A percentile compares a stretch with the other conserved stretches of the same genome.
Conservation (phyloP, 2,329 filamentous ascomycete species). For the Fusarium sp. region DNA sequence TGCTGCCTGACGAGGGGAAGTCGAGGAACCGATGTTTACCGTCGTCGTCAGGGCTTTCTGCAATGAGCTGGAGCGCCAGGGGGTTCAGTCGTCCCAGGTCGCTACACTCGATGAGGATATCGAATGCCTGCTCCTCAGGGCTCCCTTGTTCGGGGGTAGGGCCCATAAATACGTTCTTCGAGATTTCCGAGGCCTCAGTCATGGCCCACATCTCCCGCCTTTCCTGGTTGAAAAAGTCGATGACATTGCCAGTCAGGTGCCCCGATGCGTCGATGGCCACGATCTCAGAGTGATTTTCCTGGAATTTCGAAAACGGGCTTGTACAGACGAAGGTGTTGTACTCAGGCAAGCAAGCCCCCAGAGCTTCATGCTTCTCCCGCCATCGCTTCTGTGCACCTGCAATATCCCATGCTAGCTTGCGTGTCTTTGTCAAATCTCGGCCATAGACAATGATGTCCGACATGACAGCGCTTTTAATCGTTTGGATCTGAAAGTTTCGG, state of each 20-base stretch:
- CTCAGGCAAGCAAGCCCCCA: slow-evolving; percentile 62
- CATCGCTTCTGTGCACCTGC: slow-evolving; percentile 79
- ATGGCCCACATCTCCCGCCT: slow-evolving; percentile 91
- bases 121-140: slow-evolving; percentile 69
- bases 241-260: slow-evolving; percentile 74
- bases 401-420: slow-evolving; percentile 72
- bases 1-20: slow-evolving; percentile 94
- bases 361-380: slow-evolving; percentile 68
- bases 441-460: slow-evolving; percentile 96
- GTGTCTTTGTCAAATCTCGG: slow-evolving; percentile 67
- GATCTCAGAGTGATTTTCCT: slow-evolving; percentile 71
- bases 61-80: slow-evolving; percentile 68
- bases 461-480: slow-evolving; percentile 82
- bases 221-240: slow-evolving; percentile 92
- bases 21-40: slow-evolving; percentile 57
- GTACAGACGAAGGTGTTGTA: slow-evolving; percentile 86
- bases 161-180: slow-evolving; percentile 87
- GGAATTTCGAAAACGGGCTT: slow-evolving; percentile 73
- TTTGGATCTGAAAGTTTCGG: slow-evolving; percentile 96
- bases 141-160: slow-evolving; percentile 77
- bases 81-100: slow-evolving; percentile 82
- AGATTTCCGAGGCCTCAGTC: slow-evolving; percentile 88
- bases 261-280: slow-evolving; percentile 79
- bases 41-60: slow-evolving; percentile 60
- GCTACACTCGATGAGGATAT: slow-evolving; percentile 86